phyloP scores from a whole-genome alignment of 768 basidiomycete species.

The Auricularia heimuer region DNA sequence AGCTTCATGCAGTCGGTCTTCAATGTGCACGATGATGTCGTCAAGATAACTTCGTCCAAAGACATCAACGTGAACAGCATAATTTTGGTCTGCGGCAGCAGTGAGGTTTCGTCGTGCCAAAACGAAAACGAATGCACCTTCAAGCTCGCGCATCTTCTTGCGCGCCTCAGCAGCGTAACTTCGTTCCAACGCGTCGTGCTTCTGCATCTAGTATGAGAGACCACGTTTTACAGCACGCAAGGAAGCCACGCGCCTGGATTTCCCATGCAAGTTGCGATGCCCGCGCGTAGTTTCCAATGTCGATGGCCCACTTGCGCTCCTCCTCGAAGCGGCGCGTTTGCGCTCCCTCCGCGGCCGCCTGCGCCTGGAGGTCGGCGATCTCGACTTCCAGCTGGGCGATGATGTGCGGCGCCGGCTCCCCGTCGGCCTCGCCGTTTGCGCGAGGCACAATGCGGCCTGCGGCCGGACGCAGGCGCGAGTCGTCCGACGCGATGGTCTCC shows the following conservation, averaged over 20 bases:
- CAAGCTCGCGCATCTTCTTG: constrained; percentile 1
- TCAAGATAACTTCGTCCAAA: not conserved
- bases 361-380: constrained; percentile 62
- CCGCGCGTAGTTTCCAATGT: constrained; percentile 64
- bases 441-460: not conserved
- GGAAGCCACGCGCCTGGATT: constrained; percentile 34
- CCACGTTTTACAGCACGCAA: not conserved
- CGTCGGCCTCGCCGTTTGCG: not conserved
- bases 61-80: not conserved
- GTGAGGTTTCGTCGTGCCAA: not conserved
- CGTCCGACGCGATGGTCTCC: not conserved
- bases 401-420: not conserved
- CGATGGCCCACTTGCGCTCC: constrained; percentile 79
- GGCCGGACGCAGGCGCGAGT: not conserved
- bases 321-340: constrained; percentile 77
- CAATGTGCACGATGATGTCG: not conserved
- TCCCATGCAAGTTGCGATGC: constrained; percentile 78
- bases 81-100: not conserved
- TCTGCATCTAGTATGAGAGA: not conserved
- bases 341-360: constrained; percentile 73
- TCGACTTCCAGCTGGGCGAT: constrained; percentile 24
- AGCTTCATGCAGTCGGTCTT: not conserved
- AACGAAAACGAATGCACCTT: not conserved
- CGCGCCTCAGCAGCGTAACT: not conserved
- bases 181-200: not conserved